phyloP scores from a whole-genome alignment of 106 monocot genomes.

The Apostasia shenzhenica region DNA sequence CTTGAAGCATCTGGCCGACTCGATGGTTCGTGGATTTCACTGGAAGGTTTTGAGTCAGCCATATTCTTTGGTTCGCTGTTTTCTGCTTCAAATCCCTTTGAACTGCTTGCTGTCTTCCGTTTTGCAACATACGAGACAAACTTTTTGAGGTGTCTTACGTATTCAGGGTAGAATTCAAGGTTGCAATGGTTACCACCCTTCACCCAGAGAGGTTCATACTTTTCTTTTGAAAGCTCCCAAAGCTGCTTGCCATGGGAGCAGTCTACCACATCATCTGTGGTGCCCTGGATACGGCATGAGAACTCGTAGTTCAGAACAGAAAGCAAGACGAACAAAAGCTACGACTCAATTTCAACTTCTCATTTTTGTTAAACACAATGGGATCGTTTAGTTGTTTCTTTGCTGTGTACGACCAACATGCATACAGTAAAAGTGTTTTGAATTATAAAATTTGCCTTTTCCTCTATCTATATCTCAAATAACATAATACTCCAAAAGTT shows the following conservation, averaged over 20 bases:
- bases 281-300: conserved; percentile 30
- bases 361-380: no score
- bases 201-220: conserved; percentile 58
- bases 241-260: conserved; percentile 66
- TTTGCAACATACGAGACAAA: conserved; percentile 43
- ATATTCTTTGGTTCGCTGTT: conserved; percentile 6
- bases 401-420: no score
- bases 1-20: conserved; percentile 27
- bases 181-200: conserved; percentile 65
- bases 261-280: conserved; percentile 67
- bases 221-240: conserved; percentile 63
- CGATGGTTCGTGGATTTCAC: conserved; percentile 2
- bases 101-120: conserved; percentile 15
- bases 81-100: conserved; percentile 2
- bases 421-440: no score
- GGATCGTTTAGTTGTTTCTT: no score
- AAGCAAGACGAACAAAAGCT: neutral
- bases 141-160: conserved; percentile 54
- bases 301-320: neutral
- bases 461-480: no score
- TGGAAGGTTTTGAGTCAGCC: conserved; percentile 5
- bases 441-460: no score
- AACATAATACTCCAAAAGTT: no score
- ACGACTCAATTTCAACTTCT: neutral
- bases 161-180: conserved; percentile 61